Base-by-base conservation (phyloP, 129 eudicot genomes). In the Tanacetum coccineum region DNA sequence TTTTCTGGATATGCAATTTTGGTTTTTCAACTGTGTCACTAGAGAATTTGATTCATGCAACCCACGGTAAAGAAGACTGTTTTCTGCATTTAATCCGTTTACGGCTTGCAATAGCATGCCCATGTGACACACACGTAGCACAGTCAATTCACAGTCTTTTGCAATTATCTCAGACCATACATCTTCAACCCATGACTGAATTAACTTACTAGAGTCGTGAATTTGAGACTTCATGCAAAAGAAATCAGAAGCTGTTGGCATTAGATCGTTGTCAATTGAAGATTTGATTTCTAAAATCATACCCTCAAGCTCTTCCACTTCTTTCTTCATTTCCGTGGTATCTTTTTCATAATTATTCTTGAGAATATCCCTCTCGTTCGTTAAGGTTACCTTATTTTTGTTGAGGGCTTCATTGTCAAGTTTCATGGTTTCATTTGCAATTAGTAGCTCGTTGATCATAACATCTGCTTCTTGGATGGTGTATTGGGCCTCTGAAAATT, bases 381-480 rank as follows among this genome's bases (percentile, higher is more conserved):
- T n/a, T n/a, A n/a, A n/a, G n/a, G n/a, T 30, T 9, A n/a, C 14
- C 71, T 80, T 81, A 45, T 71, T 82, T 10, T 59, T 81, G 76
- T 84, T 91, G 49, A 88, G 54, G 50, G 80, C 74, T 17, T 73
- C 76, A 12, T 75, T 79, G 47, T 79, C 81, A 51, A 88, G 80
- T 81, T 92, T 88, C 85, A 78, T 78, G 50, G 85, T 75, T 76
- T 92, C 88, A 74, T 88, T 92, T 47, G 95, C 95, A 67, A 92
- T 83, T 83, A 88, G 63, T 58, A 92, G 75, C 78, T 85, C 87
- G 39, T 92, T 92, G 77, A 92, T 79, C 86, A 92, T 86, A 50
- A 84, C 79, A 65, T 92, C 98, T 66, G 98, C 98, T 74, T 92
- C 98, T 69, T 75, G 72, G 76, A 92, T 74, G 40, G 89, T 92